phyloP scores from a whole-genome alignment of 768 basidiomycete genomes.

The Termitomyces sp. region DNA sequence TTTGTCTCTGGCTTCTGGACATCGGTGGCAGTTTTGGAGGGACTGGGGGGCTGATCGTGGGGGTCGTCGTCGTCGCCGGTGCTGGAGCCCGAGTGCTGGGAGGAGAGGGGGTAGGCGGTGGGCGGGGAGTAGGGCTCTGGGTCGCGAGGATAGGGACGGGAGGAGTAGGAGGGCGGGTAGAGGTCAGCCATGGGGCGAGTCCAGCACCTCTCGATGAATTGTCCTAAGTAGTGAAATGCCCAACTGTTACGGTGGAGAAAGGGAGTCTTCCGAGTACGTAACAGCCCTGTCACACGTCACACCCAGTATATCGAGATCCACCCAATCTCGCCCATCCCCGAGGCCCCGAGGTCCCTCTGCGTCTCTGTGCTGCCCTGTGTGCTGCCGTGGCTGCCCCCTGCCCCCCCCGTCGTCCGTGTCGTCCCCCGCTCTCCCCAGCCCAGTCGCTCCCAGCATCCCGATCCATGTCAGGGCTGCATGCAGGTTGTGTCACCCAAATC shows the following conservation, averaged over 20 bases:
- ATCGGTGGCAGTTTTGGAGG: conserved; percentile 38
- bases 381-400: not conserved
- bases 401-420: not conserved
- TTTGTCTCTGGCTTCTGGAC: conserved; percentile 68
- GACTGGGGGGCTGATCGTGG: conserved; percentile 48
- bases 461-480: no score
- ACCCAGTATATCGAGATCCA: conserved; percentile 22
- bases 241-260: conserved; percentile 41
- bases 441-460: no score
- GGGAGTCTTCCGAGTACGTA: conserved; percentile 47
- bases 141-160: conserved; percentile 30
- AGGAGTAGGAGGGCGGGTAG: conserved; percentile 46
- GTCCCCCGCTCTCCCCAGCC: not conserved
- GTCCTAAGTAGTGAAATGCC: conserved; percentile 28
- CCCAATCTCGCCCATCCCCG: conserved; percentile 21
- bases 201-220: conserved; percentile 14
- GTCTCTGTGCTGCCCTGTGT: no score
- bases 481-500: conserved; percentile 18
- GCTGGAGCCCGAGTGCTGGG: conserved; percentile 40
- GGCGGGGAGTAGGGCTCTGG: conserved; percentile 33
- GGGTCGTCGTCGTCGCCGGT: conserved; percentile 43
- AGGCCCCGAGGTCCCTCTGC: conserved; percentile 35
- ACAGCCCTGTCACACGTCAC: conserved; percentile 24
- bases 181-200: conserved; percentile 53
- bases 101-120: conserved; percentile 29